Evolutionary conservation across 169 alveolate genomes (phyloP), one percentile per base, ranked within the genome.

Genomic region (Babesia sp.): DNA sequence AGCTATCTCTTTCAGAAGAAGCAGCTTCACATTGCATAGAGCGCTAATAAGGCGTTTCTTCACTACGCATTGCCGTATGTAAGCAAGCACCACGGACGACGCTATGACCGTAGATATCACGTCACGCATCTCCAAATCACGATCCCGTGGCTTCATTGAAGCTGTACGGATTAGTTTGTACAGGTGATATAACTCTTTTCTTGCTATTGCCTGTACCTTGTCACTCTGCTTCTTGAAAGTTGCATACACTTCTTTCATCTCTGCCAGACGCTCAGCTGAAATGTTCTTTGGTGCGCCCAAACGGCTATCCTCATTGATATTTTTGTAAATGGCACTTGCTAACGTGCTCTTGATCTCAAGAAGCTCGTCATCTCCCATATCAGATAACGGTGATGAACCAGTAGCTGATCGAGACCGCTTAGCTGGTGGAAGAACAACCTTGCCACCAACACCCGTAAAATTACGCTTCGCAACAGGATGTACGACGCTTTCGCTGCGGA

Each of bases 221-320:
- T 71, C 80, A n/a, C 70, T 60, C 53, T 71, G 70, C 37, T 55
- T 42, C 70, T 72, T 81, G 45, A 81, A 81, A 16, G 64, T 22
- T 1, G 83, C 41, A 39, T 63, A 81, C 39, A 81, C 11, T 18
- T 72, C 84, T 69, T 63, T 81, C 89, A 81, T 81, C 72, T 81
- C 89, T 9, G 37, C 58, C 48, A 81, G 46, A 16, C 84, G 50
- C 54, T 71, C 80, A 48, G 67, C 51, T 5, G 83, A 71, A n/a
- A 81, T 71, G 57, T 81, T 81, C 66, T 45, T 71, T 0, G 78
- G 74, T n/a, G 89, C 77, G 5, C 89, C 89, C 63, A 81, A 71
- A 22, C 59, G 57, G 58, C 70, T 81, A 26, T 64, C 71, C 39
- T 81, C 84, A 48, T 72, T 71, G 34, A 58, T 63, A 66, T 81